Conservation (phyloP, 78 protist species). For the Emiliania huxleyi region DNA sequence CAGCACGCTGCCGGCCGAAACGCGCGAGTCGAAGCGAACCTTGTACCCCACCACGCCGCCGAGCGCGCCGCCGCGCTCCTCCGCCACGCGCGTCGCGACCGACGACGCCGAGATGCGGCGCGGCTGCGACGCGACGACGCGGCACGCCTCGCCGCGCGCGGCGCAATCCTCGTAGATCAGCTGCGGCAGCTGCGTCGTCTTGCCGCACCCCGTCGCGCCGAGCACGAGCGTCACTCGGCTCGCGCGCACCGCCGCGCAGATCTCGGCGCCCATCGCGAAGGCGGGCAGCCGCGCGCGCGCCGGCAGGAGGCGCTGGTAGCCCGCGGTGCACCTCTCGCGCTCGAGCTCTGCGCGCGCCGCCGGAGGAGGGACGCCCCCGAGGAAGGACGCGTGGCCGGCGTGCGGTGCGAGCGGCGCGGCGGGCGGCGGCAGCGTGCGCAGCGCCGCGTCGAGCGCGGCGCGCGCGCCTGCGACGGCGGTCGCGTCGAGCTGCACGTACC, state of each 20-base stretch:
- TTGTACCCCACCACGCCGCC: conserved; percentile 74
- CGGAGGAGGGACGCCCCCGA: not conserved
- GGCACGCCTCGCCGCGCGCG: not conserved
- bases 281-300: conserved; percentile 48
- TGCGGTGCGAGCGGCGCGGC: not conserved
- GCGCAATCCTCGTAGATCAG: conserved; percentile 36
- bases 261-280: not conserved
- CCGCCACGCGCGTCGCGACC: conserved; percentile 70
- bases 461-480: not conserved
- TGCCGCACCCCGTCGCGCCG: conserved; percentile 85
- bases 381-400: not conserved
- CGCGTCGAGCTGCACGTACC: not conserved
- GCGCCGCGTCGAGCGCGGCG: not conserved
- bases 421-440: not conserved
- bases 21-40: conserved; percentile 60
- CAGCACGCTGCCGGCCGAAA: conserved; percentile 53
- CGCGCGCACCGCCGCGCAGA: conserved; percentile 8
- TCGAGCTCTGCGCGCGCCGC: not conserved
- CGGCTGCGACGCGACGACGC: not conserved
- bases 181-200: conserved; percentile 82
- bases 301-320: not conserved
- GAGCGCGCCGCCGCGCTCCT: conserved; percentile 64
- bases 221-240: conserved; percentile 1
- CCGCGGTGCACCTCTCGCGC: not conserved
- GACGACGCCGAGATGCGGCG: not conserved